phyloP scores from a whole-genome alignment of 257 asterid species.

The Solanum bukasovii region DNA sequence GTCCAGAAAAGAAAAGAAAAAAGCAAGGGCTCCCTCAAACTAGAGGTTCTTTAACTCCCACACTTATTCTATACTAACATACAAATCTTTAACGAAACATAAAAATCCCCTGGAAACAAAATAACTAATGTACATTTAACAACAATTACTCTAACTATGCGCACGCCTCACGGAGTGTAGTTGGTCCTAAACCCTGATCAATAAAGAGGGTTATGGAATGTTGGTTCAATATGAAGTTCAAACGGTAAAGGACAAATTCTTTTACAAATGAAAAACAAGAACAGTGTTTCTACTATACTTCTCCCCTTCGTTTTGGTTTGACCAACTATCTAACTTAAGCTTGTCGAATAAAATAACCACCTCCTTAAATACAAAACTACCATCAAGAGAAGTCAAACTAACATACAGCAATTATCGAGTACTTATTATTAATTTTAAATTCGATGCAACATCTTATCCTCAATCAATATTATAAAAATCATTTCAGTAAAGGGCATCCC shows the following conservation, averaged over 20 bases:
- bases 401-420: background rate
- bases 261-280: background rate
- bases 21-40: background rate
- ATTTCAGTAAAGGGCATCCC: background rate
- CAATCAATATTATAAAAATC: background rate
- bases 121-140: background rate
- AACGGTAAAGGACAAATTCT: background rate
- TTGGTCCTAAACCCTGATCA: background rate
- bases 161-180: background rate
- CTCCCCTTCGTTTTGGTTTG: background rate
- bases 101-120: background rate
- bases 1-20: background rate
- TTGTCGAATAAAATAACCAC: background rate
- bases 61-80: background rate
- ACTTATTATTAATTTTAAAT: background rate
- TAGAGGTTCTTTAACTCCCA: background rate
- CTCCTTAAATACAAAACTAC: background rate
- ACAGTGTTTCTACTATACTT: background rate
- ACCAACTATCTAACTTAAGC: background rate
- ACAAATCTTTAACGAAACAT: background rate
- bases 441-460: background rate
- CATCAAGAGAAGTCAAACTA: background rate
- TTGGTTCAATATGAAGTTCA: background rate
- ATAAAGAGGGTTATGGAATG: background rate
- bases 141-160: background rate